Evolutionary conservation across 306 rosid species (phyloP), one percentile per base, ranked within the genome.

Genomic region (Herpetospermum pedunculosum): DNA sequence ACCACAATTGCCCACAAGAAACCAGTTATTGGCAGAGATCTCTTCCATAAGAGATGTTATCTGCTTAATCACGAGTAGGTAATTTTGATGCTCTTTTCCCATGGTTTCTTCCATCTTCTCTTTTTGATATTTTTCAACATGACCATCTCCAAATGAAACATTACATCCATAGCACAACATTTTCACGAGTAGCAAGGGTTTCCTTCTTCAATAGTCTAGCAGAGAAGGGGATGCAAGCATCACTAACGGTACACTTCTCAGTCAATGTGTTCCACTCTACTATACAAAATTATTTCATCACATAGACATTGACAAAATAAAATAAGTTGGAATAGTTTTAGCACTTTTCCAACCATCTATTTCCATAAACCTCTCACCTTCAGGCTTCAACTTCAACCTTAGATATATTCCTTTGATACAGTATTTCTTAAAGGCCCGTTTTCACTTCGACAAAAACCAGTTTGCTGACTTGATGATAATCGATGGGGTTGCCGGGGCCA

Each of bases 351-450:
- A 28, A 28, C 19, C 37, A 28, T 57, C 63, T 12, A 28, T 57
- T 32, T 16, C 68, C 68, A 15, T 59, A 60, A 60, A 60, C 21
- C 15, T 34, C 25, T 32, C 68, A 53, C 26, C 55, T 49, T 49
- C 55, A 41, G 47, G 47, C 14, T 41, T 12, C 4, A 57, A 21
- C 57, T 50, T 50, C 26, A 50, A 50, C 16, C 18, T 57, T 26
- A 13, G 8, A 57, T 4, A 10, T 14, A 18, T 29, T 21, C 34
- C 26, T 74, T 80, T n/a, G 4, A n/a, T 88, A 87, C 96, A 93
- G 98, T 93, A 86, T 70, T 91, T 75, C 87, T 80, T 91, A 30
- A 93, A 89, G 86, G 98, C 98, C 21, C 92, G 94, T 19, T 93
- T 90, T 80, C 88, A 84, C 52, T 93, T 82, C 87, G 77, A 65